Conservation (phyloP, 129 eudicot genomes). For the Tanacetum coccineum region DNA sequence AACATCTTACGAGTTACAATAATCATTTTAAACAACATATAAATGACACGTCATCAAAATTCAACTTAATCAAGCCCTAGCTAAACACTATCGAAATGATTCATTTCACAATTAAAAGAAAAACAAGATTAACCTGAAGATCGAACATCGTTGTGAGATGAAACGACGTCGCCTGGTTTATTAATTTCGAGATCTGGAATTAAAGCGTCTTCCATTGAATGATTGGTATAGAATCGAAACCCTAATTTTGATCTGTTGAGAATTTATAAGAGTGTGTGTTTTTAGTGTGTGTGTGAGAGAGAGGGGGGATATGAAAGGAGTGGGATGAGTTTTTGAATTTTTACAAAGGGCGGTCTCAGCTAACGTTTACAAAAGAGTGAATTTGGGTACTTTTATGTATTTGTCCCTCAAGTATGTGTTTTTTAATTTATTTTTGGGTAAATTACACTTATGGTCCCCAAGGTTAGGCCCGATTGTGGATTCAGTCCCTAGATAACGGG, state of each 20-base stretch:
- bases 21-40: too few relatives aligned
- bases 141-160: too few relatives aligned
- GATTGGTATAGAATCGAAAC: constrained; percentile 4
- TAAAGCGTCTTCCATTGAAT: constrained; percentile 19
- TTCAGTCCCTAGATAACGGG: too few relatives aligned
- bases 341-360: constrained; percentile 28
- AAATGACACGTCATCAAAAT: too few relatives aligned
- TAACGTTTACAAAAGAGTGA: constrained; percentile 12
- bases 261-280: constrained; percentile 1
- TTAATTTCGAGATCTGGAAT: constrained; percentile 9
- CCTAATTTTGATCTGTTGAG: constrained; percentile 28
- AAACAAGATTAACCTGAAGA: too few relatives aligned
- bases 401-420: constrained; percentile 9
- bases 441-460: too few relatives aligned
- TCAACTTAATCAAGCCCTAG: too few relatives aligned
- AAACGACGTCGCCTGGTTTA: neutral
- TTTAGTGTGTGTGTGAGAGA: constrained; percentile 8
- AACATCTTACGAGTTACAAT: too few relatives aligned
- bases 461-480: too few relatives aligned
- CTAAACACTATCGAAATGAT: too few relatives aligned
- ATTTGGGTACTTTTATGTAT: neutral
- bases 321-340: constrained; percentile 27
- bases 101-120: too few relatives aligned
- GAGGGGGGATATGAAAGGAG: constrained; percentile 8
- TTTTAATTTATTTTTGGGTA: too few relatives aligned